Conservation (phyloP, 192 early-diverging fungal genomes). For the Lunasporangiospora selenospora region DNA sequence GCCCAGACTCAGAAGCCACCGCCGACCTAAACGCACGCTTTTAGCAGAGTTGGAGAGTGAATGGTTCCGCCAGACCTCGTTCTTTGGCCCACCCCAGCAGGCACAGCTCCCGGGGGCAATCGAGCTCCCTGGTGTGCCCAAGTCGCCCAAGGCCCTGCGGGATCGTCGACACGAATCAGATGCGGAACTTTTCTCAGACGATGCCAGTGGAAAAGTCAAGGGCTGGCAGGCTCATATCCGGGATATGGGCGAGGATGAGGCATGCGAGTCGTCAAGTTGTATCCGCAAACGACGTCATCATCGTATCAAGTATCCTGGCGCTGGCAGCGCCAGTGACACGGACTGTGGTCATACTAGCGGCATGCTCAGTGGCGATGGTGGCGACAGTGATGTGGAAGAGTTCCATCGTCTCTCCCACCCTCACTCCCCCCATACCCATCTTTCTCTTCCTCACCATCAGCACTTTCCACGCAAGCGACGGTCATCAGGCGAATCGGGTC, state of each 20-base stretch:
- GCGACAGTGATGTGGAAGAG: constrained; percentile 40
- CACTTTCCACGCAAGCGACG: not conserved
- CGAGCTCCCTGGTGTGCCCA: not conserved
- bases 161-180: constrained; percentile 43
- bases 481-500: not conserved
- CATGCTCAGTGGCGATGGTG: constrained; percentile 3
- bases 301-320: constrained; percentile 5
- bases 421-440: no score
- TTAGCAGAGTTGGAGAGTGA: constrained; percentile 59
- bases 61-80: constrained; percentile 50
- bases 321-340: constrained; percentile 24
- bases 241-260: constrained; percentile 28
- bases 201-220: constrained; percentile 36
- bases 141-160: constrained; percentile 31
- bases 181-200: constrained; percentile 37
- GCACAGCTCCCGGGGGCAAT: constrained; percentile 14
- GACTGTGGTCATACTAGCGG: constrained; percentile 3
- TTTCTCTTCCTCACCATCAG: no score
- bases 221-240: constrained; percentile 36
- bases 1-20: constrained; percentile 26
- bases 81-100: constrained; percentile 25
- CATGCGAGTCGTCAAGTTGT: constrained; percentile 40
- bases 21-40: constrained; percentile 37
- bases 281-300: constrained; percentile 26
- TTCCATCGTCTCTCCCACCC: no score